Conservation (phyloP, 768 basidiomycete species). For the Boletus sp. region DNA sequence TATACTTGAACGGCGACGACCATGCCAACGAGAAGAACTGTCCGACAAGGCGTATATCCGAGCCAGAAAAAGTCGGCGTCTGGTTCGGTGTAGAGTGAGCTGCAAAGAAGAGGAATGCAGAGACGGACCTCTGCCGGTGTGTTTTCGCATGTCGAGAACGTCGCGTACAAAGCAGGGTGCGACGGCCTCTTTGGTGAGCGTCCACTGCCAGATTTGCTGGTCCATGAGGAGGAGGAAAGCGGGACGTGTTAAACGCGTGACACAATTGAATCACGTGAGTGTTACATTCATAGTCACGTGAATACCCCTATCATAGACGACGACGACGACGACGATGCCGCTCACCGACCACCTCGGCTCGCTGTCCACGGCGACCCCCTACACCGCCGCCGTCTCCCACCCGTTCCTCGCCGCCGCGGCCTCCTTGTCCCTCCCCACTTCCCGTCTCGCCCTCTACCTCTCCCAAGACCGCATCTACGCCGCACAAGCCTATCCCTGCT, state of each 20-base stretch:
- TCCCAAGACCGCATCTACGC: slow-evolving; percentile 76
- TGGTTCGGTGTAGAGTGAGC: slow-evolving; percentile 16
- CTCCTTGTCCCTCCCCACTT: slow-evolving; percentile 44
- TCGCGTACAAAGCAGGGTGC: slow-evolving; percentile 58
- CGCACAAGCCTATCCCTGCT: slow-evolving; percentile 69
- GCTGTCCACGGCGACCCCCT: slow-evolving; percentile 37
- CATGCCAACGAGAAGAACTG: slow-evolving; percentile 57
- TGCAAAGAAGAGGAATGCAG: neutral
- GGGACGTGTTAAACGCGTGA: slow-evolving; percentile 8
- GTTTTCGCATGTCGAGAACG: slow-evolving; percentile 45
- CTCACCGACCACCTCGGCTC: slow-evolving; percentile 37
- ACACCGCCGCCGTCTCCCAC: slow-evolving; percentile 50
- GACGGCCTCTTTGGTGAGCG: slow-evolving; percentile 51
- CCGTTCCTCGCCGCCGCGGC: slow-evolving; percentile 62
- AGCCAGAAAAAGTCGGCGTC: slow-evolving; percentile 69
- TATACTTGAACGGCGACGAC: slow-evolving; percentile 61
- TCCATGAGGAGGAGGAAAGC: slow-evolving; percentile 5
- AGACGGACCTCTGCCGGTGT: slow-evolving; percentile 30
- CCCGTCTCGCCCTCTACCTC: slow-evolving; percentile 59
- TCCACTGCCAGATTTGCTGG: slow-evolving; percentile 46
- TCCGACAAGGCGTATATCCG: slow-evolving; percentile 68
- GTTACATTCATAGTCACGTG: neutral
- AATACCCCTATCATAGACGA: neutral
- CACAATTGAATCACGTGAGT: slow-evolving; percentile 3
- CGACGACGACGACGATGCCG: slow-evolving; percentile 2